Conservation (phyloP, 257 asterid species). For the Oldenlandia corymbosa region DNA sequence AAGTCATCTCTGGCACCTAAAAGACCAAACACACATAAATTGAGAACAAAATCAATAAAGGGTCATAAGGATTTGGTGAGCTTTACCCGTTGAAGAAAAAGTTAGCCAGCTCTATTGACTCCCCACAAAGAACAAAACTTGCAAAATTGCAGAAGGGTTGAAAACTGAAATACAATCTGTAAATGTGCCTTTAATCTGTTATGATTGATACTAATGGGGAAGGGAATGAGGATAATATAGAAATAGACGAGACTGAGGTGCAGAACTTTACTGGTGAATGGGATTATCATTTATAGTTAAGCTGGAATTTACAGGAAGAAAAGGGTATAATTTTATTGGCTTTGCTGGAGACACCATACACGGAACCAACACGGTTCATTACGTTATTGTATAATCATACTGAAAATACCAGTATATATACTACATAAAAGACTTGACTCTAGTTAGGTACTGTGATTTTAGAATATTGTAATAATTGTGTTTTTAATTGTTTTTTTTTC, state of each 20-base stretch:
- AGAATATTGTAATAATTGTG: neutral
- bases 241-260: neutral
- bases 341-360: slow-evolving; percentile 9
- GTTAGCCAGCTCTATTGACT: slow-evolving; percentile 19
- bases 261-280: neutral
- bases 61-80: neutral
- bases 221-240: neutral
- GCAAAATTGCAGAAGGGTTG: neutral
- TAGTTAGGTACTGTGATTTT: neutral
- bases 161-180: neutral
- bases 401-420: too few relatives aligned
- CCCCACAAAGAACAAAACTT: neutral
- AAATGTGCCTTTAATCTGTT: neutral
- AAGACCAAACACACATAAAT: neutral
- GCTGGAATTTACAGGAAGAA: slow-evolving; percentile 20
- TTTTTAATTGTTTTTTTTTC: too few relatives aligned
- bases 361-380: slow-evolving; percentile 24
- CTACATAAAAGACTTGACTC: too few relatives aligned
- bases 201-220: too few relatives aligned
- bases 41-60: slow-evolving; percentile 1
- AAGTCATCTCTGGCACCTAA: neutral
- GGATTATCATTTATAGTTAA: slow-evolving; percentile 1
- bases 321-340: slow-evolving; percentile 11
- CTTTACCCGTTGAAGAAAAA: slow-evolving; percentile 19
- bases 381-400: neutral